Base-by-base conservation (phyloP, 306 rosid species). In the Hylodesmum podocarpum region DNA sequence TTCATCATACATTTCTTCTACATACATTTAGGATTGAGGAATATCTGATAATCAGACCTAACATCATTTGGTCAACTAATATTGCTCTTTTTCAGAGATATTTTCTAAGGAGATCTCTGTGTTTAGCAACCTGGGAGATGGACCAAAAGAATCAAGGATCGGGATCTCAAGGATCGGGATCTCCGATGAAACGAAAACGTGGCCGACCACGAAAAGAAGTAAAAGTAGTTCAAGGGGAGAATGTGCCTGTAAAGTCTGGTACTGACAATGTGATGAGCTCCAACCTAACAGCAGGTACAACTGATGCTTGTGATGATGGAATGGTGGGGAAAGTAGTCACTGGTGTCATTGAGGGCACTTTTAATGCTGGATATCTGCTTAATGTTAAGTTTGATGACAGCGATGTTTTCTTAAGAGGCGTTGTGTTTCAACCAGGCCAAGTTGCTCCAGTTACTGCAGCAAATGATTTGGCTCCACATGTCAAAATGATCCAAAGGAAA, bases 161-260 rank as follows among this genome's bases (percentile, higher is more conserved):
- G 4, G 77, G 87, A 27, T 9, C 76, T 31, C 51, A 83, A n/a
- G n/a, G n/a, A 16, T 78, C 70, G 3, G 82, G 61, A 57, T 46
- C 70, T 81, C 89, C 87, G 24, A 2, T 72, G 83, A 90, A 87
- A 82, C 73, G 91, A 79, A 90, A 90, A 78, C 89, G 91, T 8
- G 96, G 96, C 51, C 89, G 90, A 27, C 96, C 96, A 22, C 85
- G 91, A 36, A 90, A 90, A 83, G 84, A 83, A 28, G 87, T 75
- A 58, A 71, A 10, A 61, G 66, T 44, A 12, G 78, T 62, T 63
- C 69, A 34, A 36, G 10, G 72, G 50, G 81, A 76, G 68, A 78
- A 40, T 61, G 33, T 7, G 8, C 55, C 80, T 25, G 55, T 15
- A 15, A 58, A 14, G 49, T 76, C 76, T 29, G 79, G 14, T 39